Percentiles rank a stretch among this genome's conserved stretches.
Conservation (phyloP, 768 basidiomycete genomes). For the Phallus indusiatus region DNA sequence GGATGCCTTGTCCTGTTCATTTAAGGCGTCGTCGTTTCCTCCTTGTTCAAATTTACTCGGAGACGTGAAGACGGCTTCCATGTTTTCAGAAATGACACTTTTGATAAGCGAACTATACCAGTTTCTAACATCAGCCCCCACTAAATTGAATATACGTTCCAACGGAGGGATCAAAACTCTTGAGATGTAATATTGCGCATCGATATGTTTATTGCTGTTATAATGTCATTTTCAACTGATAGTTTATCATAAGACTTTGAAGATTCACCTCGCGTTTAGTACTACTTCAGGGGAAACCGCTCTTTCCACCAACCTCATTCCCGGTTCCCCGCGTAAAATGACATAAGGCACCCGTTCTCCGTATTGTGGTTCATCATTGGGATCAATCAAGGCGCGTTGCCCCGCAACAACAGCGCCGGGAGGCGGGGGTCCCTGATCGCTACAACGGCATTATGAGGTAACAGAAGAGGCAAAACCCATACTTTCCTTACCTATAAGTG, state of each 20-base stretch:
- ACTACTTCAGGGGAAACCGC: conserved; percentile 68
- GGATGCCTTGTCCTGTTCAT: conserved; percentile 23
- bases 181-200: conserved; percentile 82
- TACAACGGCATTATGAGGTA: conserved; percentile 21
- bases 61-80: conserved; percentile 21
- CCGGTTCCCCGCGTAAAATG: conserved; percentile 57
- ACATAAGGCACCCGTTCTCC: conserved; percentile 92
- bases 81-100: conserved; percentile 20
- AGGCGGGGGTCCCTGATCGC: conserved; percentile 77
- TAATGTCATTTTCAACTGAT: neutral
- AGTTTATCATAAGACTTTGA: neutral
- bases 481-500: conserved; percentile 72
- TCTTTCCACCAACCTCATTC: conserved; percentile 59
- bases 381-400: conserved; percentile 61
- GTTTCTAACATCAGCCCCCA: conserved; percentile 75
- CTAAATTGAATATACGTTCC: conserved; percentile 82
- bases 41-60: conserved; percentile 12
- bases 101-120: conserved; percentile 91
- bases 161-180: conserved; percentile 82
- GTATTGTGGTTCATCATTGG: conserved; percentile 79
- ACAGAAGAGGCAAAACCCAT: neutral
- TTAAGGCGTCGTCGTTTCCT: conserved; percentile 23
- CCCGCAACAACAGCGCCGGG: conserved; percentile 89
- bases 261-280: conserved; percentile 45
- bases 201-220: conserved; percentile 60